Evolutionary conservation across 2,329 filamentous ascomycete genomes (phyloP), one percentile per base, ranked within the genome.

Genomic region (Colletotrichum somersetense): DNA sequence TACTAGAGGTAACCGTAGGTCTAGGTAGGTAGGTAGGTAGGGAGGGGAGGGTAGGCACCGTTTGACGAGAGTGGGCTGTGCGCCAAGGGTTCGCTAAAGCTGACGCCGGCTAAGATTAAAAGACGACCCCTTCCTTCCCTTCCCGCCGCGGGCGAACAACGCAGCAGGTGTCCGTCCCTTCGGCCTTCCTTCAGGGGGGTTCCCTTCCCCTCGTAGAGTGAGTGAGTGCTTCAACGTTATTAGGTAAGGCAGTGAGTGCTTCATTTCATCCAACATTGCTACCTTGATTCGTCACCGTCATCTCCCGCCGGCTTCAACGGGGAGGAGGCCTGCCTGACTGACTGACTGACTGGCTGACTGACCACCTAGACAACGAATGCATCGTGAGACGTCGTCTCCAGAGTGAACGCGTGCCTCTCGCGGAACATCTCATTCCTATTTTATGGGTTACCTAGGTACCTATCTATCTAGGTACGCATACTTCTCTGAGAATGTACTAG

Each of bases 51-150:
- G 20, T 20, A 14, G 7, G 4, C 33, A 35, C 35, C 53, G 61
- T 66, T 65, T 66, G 53, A 26, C 67, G 44, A 66, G 67, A 66
- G 67, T 66, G 56, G 67, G 62, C 46, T 48, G 46, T 66, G 55
- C 66, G 67, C 67, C 67, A 66, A 70, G 67, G 55, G 62, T 20
- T 66, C 62, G 67, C 57, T 58, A 58, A 62, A 55, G 58, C 50
- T 38, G 69, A 48, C 66, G 58, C 69, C 55, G 18, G 46, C 65
- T 72, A 63, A 72, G 59, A 72, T 72, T 69, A 48, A 58, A 68
- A 65, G 40, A 30, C 30, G 12, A 11, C 35, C 35, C 35, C 35
- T 10, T 10, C 35, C 35, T 38, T 38, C 35, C 30, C 30, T 30
- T 53, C 44, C 67, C 62, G 26, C 63, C 40, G 48, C 42, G 11